phyloP scores from a whole-genome alignment of 202 grass and related monocot species.

The Carex arenaria region DNA sequence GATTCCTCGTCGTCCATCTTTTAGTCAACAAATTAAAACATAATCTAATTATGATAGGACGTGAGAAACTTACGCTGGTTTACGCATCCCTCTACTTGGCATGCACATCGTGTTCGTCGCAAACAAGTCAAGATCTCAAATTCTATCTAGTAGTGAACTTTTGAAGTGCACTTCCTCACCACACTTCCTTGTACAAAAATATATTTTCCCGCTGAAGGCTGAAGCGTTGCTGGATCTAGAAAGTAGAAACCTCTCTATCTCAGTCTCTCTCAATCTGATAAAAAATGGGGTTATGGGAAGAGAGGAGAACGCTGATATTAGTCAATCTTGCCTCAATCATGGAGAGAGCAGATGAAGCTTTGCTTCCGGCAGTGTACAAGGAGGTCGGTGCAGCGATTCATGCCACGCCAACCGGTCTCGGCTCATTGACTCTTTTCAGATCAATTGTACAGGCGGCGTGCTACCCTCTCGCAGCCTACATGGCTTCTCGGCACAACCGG shows the following conservation, averaged over 20 bases:
- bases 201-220: not conserved
- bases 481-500: conserved; percentile 62
- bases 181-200: not conserved
- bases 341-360: conserved; percentile 82
- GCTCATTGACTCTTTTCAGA: conserved; percentile 37
- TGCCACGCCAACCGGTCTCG: conserved; percentile 57
- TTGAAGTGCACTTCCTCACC: not conserved
- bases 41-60: not conserved
- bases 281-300: conserved; percentile 19
- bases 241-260: conserved; percentile 30
- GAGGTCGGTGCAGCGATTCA: conserved; percentile 71
- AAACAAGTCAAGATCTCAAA: not conserved
- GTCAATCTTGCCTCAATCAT: conserved; percentile 86
- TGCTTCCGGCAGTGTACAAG: conserved; percentile 82
- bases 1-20: too few relatives aligned
- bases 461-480: conserved; percentile 80
- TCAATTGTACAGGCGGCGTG: conserved; percentile 53
- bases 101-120: not conserved
- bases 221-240: not conserved
- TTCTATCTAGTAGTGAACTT: not conserved
- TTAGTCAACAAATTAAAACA: too few relatives aligned
- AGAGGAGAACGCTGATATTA: conserved; percentile 64
- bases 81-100: not conserved
- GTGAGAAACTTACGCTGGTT: not conserved
- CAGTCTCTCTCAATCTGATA: not conserved